Evolutionary conservation across 495 filamentous ascomycete species (phyloP).

Genomic region (Parmelia sp.): DNA sequence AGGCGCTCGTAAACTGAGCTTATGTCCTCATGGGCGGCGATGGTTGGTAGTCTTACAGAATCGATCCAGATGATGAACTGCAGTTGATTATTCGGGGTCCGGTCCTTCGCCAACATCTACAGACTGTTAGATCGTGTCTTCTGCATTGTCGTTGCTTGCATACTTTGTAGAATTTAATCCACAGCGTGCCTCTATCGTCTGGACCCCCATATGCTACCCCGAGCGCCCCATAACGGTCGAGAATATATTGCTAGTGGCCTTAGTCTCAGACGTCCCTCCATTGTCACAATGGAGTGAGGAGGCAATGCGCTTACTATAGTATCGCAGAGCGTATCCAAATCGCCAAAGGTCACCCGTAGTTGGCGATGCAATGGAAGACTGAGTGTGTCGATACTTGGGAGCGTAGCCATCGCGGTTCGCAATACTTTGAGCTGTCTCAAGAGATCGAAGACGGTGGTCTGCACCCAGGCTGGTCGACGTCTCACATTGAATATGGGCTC

Average conservation of each 20-base stretch:
- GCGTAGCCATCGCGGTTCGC: neutral
- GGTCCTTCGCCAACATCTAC: neutral
- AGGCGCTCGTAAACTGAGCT: neutral
- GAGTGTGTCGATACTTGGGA: neutral
- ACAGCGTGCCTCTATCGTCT: neutral
- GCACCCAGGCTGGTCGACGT: neutral
- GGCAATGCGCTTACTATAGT: neutral
- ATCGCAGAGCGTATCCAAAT: neutral
- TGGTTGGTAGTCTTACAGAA: neutral
- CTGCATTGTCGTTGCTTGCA: neutral
- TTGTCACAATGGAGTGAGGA: too few species aligned
- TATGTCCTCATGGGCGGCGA: neutral
- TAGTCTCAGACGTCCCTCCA: neutral
- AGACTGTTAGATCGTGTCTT: neutral
- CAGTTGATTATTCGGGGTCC: neutral
- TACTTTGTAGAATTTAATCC: slow-evolving; percentile 5
- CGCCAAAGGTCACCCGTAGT: neutral
- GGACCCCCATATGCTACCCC: neutral
- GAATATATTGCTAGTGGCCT: neutral
- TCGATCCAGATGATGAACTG: neutral
- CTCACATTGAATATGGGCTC: neutral
- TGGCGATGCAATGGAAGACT: neutral
- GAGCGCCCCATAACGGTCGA: neutral
- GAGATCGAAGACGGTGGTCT: neutral
- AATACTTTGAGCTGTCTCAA: neutral